Conservation (phyloP, 1,139 yeast genomes). For the Debaryomyces coudertii region DNA sequence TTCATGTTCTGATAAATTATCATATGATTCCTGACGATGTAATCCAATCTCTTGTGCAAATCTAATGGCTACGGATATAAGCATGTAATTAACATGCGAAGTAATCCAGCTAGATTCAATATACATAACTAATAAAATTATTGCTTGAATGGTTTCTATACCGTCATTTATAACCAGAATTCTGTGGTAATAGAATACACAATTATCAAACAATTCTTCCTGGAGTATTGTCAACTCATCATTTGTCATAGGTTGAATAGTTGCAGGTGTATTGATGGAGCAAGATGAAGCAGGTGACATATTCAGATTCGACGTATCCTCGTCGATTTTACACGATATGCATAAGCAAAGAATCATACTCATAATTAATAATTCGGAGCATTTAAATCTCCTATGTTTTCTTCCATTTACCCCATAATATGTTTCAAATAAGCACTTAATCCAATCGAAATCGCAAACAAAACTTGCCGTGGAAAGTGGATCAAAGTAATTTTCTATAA, state of each 20-base stretch:
- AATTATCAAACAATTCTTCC: slow-evolving; percentile 33
- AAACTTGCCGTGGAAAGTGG: slow-evolving; percentile 19
- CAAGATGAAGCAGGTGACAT: slow-evolving; percentile 3
- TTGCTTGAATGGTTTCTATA: slow-evolving; percentile 50
- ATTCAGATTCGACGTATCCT: slow-evolving; percentile 14
- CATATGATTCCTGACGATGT: slow-evolving; percentile 57
- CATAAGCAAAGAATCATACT: slow-evolving; percentile 32
- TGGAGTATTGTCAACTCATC: slow-evolving; percentile 26
- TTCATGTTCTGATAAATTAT: slow-evolving; percentile 40
- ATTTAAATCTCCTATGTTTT: slow-evolving; percentile 19
- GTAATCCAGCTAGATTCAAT: slow-evolving; percentile 47
- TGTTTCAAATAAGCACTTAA: slow-evolving; percentile 24
- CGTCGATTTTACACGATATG: slow-evolving; percentile 26
- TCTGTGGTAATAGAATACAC: slow-evolving; percentile 52
- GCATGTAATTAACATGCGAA: slow-evolving; percentile 46
- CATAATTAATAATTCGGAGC: slow-evolving; percentile 40
- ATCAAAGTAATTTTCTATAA: slow-evolving; percentile 26
- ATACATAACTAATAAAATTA: slow-evolving; percentile 47
- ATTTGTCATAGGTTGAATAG: background rate
- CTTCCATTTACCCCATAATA: slow-evolving; percentile 19
- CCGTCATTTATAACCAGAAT: slow-evolving; percentile 55
- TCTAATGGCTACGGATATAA: slow-evolving; percentile 56
- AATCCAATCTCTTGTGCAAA: slow-evolving; percentile 69
- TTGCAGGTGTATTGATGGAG: slow-evolving; percentile 11
- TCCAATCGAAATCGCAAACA: slow-evolving; percentile 21